phyloP scores from a whole-genome alignment of 768 basidiomycete species.

The Strobilomyces confusus region DNA sequence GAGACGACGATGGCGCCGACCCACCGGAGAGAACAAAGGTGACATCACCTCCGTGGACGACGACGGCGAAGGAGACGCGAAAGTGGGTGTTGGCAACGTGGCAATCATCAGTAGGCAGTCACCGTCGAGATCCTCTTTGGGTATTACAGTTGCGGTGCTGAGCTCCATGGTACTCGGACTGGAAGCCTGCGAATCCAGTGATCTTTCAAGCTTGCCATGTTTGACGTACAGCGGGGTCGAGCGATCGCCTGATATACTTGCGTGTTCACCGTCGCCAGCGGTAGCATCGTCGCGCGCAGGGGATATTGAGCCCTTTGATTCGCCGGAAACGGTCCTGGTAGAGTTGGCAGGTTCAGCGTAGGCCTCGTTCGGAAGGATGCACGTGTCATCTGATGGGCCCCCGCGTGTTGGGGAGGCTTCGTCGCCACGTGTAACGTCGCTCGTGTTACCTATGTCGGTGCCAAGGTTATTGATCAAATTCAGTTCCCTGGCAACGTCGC shows the following conservation, averaged over 20 bases:
- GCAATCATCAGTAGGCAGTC: conserved; percentile 23
- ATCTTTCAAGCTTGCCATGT: conserved; percentile 3
- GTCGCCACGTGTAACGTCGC: not conserved
- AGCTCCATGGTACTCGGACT: conserved; percentile 12
- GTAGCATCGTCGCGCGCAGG: not conserved
- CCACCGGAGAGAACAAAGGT: conserved; percentile 18
- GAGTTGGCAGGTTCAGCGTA: not conserved
- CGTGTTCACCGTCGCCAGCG: not conserved
- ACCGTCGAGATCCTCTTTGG: conserved; percentile 19
- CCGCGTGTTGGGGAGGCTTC: not conserved
- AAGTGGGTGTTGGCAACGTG: conserved; percentile 24
- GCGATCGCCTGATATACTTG: not conserved
- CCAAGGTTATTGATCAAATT: not conserved
- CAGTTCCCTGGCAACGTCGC: conserved; percentile 5
- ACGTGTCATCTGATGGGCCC: conserved; percentile 1
- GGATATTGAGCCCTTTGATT: not conserved
- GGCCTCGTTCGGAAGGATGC: not conserved
- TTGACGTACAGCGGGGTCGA: not conserved
- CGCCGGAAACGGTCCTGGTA: not conserved
- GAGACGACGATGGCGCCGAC: conserved; percentile 27
- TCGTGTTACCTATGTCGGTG: not conserved
- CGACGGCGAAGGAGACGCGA: conserved; percentile 30
- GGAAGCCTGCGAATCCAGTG: conserved; percentile 14
- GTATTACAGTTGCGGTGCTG: conserved; percentile 3
- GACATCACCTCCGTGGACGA: conserved; percentile 24